These are phyloP conservation scores for Cyclotella kingstonii DNA, from an alignment of 108 stramenopile species.

Conservation along the genomic window DNA sequence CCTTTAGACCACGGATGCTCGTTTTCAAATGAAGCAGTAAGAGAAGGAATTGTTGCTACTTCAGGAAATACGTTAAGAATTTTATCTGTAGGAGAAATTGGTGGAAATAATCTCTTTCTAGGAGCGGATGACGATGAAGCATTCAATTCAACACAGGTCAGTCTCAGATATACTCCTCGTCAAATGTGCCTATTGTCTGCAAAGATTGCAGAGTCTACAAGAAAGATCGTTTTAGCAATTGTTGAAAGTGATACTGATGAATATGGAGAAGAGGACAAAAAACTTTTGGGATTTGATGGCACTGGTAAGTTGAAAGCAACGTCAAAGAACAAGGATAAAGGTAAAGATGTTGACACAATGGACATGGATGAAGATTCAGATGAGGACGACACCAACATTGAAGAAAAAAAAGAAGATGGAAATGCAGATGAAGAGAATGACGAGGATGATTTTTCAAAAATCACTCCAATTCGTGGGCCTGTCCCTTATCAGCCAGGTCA, in stretches of 20 bases:
- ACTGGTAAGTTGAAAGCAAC: slow-evolving; percentile 46
- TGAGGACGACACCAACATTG: slow-evolving; percentile 57
- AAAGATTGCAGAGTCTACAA: slow-evolving; percentile 24
- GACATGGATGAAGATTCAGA: slow-evolving; percentile 78
- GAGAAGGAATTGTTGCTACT: slow-evolving; percentile 95
- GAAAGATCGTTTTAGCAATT: slow-evolving; percentile 81
- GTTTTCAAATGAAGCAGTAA: slow-evolving; percentile 87
- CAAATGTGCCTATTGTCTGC: slow-evolving; percentile 81
- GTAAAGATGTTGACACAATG: slow-evolving; percentile 59
- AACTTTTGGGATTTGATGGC: slow-evolving; percentile 71
- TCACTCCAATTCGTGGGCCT: slow-evolving; percentile 87
- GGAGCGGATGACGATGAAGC: slow-evolving; percentile 79
- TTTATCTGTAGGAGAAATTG: slow-evolving; percentile 76
- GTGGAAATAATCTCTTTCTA: slow-evolving; percentile 47
- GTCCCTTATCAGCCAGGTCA: slow-evolving; percentile 74
- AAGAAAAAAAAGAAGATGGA: slow-evolving; percentile 53
- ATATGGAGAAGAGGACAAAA: slow-evolving; percentile 77
- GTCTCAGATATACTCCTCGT: slow-evolving; percentile 94
- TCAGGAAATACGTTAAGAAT: slow-evolving; percentile 90
- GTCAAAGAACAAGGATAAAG: slow-evolving; percentile 45
- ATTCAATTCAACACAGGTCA: slow-evolving; percentile 87
- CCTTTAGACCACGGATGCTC: slow-evolving; percentile 90
- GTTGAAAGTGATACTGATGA: slow-evolving; percentile 96
- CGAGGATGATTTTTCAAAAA: slow-evolving; percentile 62
- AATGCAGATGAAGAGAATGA: slow-evolving; percentile 84